A percentile compares a stretch with the other conserved stretches of the same genome.
These are phyloP conservation scores for Trametes villosa DNA, from an alignment of 768 basidiomycete species.

Conservation along the genomic window DNA sequence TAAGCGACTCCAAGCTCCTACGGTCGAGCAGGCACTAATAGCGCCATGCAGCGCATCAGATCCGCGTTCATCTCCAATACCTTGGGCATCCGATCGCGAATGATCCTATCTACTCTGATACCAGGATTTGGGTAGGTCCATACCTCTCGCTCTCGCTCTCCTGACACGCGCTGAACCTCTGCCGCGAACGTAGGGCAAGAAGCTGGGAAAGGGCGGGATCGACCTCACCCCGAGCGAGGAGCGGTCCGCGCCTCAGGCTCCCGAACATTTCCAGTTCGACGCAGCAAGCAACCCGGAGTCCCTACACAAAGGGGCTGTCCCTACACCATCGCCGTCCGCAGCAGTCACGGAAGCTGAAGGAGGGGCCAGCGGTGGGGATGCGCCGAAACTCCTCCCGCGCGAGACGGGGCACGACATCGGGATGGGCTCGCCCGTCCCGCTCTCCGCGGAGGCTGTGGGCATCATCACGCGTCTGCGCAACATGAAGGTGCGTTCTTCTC, in stretches of 20 bases:
- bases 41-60: constrained; percentile 79
- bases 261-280: constrained; percentile 41
- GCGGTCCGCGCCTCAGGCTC: constrained; percentile 64
- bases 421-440: constrained; percentile 82
- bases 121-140: constrained; percentile 68
- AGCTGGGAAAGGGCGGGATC: constrained; percentile 79
- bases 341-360: neutral
- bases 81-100: constrained; percentile 94
- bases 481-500: constrained; percentile 62
- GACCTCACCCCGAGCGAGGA: constrained; percentile 72
- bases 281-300: constrained; percentile 31
- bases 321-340: neutral
- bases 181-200: constrained; percentile 56
- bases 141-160: neutral
- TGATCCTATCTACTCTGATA: constrained; percentile 89
- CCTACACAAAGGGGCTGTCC: neutral
- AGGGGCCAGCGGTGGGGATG: neutral
- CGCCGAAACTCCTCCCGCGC: constrained; percentile 64
- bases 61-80: constrained; percentile 95
- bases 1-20: constrained; percentile 52
- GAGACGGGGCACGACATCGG: constrained; percentile 89
- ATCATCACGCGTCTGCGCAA: constrained; percentile 82
- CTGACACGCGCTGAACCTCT: neutral
- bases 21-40: neutral
- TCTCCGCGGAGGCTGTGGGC: constrained; percentile 75